phyloP scores from a whole-genome alignment of 345 rosid genomes.

The Conringia planisiliqua region DNA sequence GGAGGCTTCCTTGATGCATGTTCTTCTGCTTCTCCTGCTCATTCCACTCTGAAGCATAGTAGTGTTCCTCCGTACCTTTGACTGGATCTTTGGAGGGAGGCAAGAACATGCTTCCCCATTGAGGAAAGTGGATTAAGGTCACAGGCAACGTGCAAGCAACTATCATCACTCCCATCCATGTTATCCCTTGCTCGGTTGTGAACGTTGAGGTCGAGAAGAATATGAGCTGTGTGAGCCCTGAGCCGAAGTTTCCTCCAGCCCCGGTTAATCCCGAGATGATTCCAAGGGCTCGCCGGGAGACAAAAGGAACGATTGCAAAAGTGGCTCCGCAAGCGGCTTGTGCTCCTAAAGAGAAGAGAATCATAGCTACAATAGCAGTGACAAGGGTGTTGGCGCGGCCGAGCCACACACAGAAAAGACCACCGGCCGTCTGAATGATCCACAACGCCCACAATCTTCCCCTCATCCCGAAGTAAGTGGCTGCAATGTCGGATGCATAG shows the following conservation, averaged over 20 bases:
- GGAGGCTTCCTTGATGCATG: constrained; percentile 49
- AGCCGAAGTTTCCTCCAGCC: constrained; percentile 61
- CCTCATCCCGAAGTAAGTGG: constrained; percentile 48
- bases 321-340: constrained; percentile 68
- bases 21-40: constrained; percentile 49
- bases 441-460: constrained; percentile 55
- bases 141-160: constrained; percentile 51
- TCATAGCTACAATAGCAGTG: constrained; percentile 40
- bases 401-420: constrained; percentile 51
- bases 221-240: constrained; percentile 48
- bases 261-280: constrained; percentile 54
- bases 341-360: constrained; percentile 54
- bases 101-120: constrained; percentile 67
- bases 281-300: constrained; percentile 53
- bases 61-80: constrained; percentile 45
- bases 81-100: constrained; percentile 38
- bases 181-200: constrained; percentile 40
- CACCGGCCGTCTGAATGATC: constrained; percentile 58
- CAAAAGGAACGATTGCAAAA: constrained; percentile 52
- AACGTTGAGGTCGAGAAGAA: constrained; percentile 41
- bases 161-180: constrained; percentile 56
- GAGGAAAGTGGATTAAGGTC: constrained; percentile 48
- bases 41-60: constrained; percentile 50
- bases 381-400: constrained; percentile 40
- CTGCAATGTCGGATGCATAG: constrained; percentile 40